Evolutionary conservation across 1,284 basidiomycete genomes (phyloP), one percentile per base, ranked within the genome.

Genomic region (Austropuccinia psidii): DNA sequence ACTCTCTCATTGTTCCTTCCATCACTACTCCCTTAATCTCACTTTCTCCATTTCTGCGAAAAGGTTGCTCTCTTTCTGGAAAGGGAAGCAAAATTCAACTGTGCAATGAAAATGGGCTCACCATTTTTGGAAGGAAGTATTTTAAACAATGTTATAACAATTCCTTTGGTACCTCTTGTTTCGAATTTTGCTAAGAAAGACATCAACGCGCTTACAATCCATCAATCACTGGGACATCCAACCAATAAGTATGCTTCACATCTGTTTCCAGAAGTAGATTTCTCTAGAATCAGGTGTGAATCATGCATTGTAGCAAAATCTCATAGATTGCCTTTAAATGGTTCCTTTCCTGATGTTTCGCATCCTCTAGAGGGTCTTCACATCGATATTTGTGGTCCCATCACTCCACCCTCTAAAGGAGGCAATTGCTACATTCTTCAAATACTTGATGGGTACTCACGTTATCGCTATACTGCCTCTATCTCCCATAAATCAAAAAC

Each of bases 381-480:
- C 47, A 72, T 60, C 41, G 68, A 70, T 43, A 31, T 70, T 6
- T 60, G 67, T 47, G 54, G 67, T 19, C 52, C 52, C 5, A 69
- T 66, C 33, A 52, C 15, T 1, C 64, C 64, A 33, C 29, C 49
- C 21, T 66, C 31, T 2, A 2, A 15, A 9, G 45, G 49, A 8
- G 64, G 64, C 24, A 66, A 66, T 66, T 35, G 15, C 2, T 66
- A 66, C 24, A 50, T 66, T 21, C 49, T 66, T 27, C 50, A 66
- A 35, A 66, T 66, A 5, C 24, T 52, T 27, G 49, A 66, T 24
- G 54, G 50, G 11, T 57, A 35, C 33, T 54, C 35, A 1, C 35
- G 41, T 5, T 68, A 43, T 68, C 15, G 37, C 17, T 57, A 41
- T 17, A 57, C 41, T 41, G 54, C 29, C 29, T 47, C 54, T 1